Conservation (phyloP, 148 eudicot species). For the Vaccinium corymbosum region DNA sequence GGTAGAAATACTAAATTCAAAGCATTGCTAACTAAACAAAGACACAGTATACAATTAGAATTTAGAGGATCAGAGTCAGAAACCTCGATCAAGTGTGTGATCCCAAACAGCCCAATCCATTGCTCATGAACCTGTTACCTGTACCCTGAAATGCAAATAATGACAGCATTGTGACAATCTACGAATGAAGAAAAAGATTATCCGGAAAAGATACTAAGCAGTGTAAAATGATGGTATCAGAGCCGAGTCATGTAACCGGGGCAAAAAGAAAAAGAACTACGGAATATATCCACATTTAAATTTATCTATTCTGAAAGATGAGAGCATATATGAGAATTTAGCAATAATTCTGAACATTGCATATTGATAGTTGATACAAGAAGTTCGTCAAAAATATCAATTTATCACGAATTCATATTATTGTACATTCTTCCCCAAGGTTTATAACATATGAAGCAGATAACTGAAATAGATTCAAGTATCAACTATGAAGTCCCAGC, state of each 20-base stretch:
- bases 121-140: constrained; percentile 17
- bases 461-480: neutral
- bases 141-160: constrained; percentile 19
- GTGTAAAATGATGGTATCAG: neutral
- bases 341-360: neutral
- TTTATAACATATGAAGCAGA: neutral
- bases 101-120: constrained; percentile 61
- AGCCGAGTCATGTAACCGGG: neutral
- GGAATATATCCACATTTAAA: neutral
- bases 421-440: neutral
- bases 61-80: neutral
- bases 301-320: neutral
- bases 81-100: constrained; percentile 32
- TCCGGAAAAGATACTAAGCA: neutral
- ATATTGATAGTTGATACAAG: neutral
- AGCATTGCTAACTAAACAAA: neutral
- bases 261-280: neutral
- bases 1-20: neutral
- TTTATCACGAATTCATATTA: neutral
- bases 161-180: constrained; percentile 21
- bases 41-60: constrained; percentile 7
- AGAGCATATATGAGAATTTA: neutral
- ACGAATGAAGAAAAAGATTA: neutral
- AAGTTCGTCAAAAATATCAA: neutral
- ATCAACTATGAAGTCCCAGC: neutral